These are phyloP conservation scores for Leccinum fallax DNA, from an alignment of 1,284 basidiomycete genomes.

Conservation along the genomic window DNA sequence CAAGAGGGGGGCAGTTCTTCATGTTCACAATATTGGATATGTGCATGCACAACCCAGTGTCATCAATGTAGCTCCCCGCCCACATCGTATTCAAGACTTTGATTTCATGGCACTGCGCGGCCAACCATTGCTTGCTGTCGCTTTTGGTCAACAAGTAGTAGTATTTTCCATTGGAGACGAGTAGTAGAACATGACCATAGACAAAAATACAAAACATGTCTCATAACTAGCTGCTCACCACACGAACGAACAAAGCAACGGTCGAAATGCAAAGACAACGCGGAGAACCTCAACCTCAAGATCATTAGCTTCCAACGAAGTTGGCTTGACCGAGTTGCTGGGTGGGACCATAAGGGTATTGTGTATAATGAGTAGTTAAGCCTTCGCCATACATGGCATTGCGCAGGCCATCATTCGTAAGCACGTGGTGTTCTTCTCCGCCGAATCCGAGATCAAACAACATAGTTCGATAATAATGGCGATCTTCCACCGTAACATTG, in stretches of 20 bases:
- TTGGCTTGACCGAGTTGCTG: slow-evolving; percentile 27
- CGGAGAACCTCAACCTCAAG: not conserved
- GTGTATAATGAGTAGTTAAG: slow-evolving; percentile 32
- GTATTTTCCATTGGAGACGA: slow-evolving; percentile 56
- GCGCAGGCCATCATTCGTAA: slow-evolving; percentile 28
- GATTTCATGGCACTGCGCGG: slow-evolving; percentile 66
- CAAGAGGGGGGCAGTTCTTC: slow-evolving; percentile 61
- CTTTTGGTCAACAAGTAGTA: slow-evolving; percentile 57
- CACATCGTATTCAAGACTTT: slow-evolving; percentile 69
- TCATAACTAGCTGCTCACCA: slow-evolving; percentile 17
- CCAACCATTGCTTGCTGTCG: slow-evolving; percentile 66
- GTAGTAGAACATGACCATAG: slow-evolving; percentile 7
- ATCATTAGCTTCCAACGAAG: slow-evolving; percentile 28
- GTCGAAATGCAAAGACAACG: not conserved
- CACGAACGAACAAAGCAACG: slow-evolving; percentile 6
- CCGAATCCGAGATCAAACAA: slow-evolving; percentile 67
- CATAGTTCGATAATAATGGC: slow-evolving; percentile 71
- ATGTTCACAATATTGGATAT: slow-evolving; percentile 67
- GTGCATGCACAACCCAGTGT: slow-evolving; percentile 62
- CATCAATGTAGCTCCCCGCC: slow-evolving; percentile 58
- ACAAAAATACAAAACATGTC: slow-evolving; percentile 23
- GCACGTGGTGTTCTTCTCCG: slow-evolving; percentile 40
- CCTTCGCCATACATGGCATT: slow-evolving; percentile 28
- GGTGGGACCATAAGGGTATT: slow-evolving; percentile 34
- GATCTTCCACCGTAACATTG: slow-evolving; percentile 48